Conservation (phyloP, 805 yeast genomes). For the Kodamaea nitidulidarum region DNA sequence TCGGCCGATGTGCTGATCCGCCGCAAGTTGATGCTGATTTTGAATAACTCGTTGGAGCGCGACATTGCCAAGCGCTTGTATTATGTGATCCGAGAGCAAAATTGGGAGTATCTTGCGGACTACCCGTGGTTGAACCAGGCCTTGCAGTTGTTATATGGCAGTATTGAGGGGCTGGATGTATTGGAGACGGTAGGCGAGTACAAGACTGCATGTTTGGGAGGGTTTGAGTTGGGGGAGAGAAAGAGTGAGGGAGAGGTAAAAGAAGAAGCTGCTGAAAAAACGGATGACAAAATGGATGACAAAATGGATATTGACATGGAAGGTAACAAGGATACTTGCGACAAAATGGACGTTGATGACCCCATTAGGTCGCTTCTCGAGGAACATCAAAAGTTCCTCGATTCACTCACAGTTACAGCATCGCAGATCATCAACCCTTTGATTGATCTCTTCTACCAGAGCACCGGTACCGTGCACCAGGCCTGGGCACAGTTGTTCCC, state of each 20-base stretch:
- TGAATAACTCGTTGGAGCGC: conserved; percentile 72
- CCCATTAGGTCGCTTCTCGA: too few species aligned
- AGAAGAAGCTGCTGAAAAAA: conserved; percentile 11
- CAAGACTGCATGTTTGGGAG: conserved; percentile 50
- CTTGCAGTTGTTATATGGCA: conserved; percentile 75
- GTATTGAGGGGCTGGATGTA: conserved; percentile 53
- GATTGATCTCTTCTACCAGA: conserved; percentile 75
- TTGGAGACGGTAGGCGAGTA: conserved; percentile 46
- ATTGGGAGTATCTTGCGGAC: conserved; percentile 94
- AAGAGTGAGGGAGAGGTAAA: conserved; percentile 8
- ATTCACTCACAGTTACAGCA: conserved; percentile 36
- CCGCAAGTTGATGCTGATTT: conserved; percentile 69
- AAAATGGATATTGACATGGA: conserved; percentile 7
- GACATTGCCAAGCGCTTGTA: conserved; percentile 75
- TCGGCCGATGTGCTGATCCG: conserved; percentile 73
- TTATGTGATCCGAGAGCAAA: conserved; percentile 90
- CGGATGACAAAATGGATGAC: conserved; percentile 21
- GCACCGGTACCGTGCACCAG: conserved; percentile 70
- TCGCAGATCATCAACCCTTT: conserved; percentile 66
- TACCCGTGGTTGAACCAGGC: conserved; percentile 96
- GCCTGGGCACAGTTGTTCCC: conserved; percentile 88
- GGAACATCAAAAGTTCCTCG: conserved; percentile 34
- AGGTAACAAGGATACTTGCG: too few species aligned
- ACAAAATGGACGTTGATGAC: conserved; percentile 5
- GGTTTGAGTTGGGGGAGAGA: conserved; percentile 27